Evolutionary conservation across 2,329 filamentous ascomycete genomes (phyloP).

Genomic region (Chrysoporthe deuterocubensis): DNA sequence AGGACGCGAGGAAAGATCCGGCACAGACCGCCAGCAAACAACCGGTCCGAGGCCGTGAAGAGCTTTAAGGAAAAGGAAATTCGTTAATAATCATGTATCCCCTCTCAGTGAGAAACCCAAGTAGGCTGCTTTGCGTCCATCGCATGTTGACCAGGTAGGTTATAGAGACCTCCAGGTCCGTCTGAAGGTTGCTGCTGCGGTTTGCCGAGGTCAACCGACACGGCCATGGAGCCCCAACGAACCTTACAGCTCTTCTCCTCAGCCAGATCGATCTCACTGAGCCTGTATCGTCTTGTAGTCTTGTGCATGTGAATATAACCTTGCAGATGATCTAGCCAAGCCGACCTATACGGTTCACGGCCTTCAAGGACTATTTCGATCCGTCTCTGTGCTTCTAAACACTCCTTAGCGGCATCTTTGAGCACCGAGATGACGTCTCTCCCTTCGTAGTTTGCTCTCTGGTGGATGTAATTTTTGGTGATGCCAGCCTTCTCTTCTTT

Average conservation of each 20-base stretch:
- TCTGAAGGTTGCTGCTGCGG: background rate
- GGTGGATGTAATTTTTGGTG: conserved; percentile 15
- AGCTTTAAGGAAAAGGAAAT: background rate
- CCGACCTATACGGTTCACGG: conserved; percentile 7
- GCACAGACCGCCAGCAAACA: background rate
- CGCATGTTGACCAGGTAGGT: background rate
- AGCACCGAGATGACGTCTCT: conserved; percentile 10
- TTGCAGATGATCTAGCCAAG: conserved; percentile 11
- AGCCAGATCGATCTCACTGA: conserved; percentile 4
- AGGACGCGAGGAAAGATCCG: background rate
- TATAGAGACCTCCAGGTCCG: background rate
- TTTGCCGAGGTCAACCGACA: background rate
- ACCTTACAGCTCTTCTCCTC: conserved; percentile 14
- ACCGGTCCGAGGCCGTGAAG: background rate
- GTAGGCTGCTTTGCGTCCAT: background rate
- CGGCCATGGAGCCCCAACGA: background rate
- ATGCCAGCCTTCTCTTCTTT: conserved; percentile 14
- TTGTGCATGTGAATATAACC: conserved; percentile 17
- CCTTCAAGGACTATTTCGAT: conserved; percentile 9
- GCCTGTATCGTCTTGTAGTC: conserved; percentile 1
- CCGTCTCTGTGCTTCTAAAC: conserved; percentile 3
- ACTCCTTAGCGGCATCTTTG: conserved; percentile 9
- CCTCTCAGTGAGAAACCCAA: background rate
- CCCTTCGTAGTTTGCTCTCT: conserved; percentile 9
- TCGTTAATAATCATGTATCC: background rate